Conservation (phyloP, 2,329 filamentous ascomycete species). For the Colletotrichum paranaense region DNA sequence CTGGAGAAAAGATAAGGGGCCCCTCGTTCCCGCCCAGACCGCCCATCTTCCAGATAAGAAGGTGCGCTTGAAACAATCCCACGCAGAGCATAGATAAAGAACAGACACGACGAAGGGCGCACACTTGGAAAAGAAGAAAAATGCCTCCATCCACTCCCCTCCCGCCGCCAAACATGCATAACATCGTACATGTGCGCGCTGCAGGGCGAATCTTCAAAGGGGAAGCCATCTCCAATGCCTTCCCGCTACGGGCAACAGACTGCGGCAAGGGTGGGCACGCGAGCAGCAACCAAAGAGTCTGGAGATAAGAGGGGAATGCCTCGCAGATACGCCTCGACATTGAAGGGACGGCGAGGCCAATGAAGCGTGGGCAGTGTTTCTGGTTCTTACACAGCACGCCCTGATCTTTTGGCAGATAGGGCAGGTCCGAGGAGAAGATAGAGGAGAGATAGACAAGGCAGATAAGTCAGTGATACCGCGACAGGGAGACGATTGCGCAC, state of each 20-base stretch:
- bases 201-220: neutral
- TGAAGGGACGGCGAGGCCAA: slow-evolving; percentile 13
- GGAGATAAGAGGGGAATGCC: neutral
- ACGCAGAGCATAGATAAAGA: slow-evolving; percentile 16
- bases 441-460: slow-evolving; percentile 24
- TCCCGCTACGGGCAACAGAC: neutral
- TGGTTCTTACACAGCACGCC: neutral
- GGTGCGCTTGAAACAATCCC: slow-evolving; percentile 6
- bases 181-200: slow-evolving; percentile 3
- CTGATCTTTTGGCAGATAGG: slow-evolving; percentile 12
- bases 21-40: neutral
- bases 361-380: slow-evolving; percentile 1
- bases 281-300: neutral
- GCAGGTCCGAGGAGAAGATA: slow-evolving; percentile 33
- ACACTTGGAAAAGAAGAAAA: neutral
- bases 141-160: neutral
- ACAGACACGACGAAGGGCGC: neutral
- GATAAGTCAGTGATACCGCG: slow-evolving; percentile 14
- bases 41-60: slow-evolving; percentile 12
- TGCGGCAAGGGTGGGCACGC: neutral
- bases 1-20: slow-evolving; percentile 16
- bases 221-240: slow-evolving; percentile 2
- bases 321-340: neutral
- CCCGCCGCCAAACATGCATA: slow-evolving; percentile 6
- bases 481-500: slow-evolving; percentile 35